Evolutionary conservation across 2,329 filamentous ascomycete genomes (phyloP).

Genomic region (Xylaria sp.): DNA sequence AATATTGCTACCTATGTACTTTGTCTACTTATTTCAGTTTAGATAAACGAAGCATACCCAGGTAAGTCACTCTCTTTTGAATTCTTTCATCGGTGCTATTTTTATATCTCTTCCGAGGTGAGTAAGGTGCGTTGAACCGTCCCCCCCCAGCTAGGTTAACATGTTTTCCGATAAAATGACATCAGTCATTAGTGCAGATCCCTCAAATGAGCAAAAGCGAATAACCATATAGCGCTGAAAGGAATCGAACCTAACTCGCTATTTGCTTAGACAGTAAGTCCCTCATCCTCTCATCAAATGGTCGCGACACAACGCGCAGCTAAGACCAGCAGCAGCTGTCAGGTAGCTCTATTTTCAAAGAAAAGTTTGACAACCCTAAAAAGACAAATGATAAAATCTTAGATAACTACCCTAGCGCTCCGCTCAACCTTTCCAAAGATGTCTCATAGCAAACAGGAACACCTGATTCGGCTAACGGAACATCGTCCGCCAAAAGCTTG

Average conservation of each 20-base stretch:
- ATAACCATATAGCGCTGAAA: no score
- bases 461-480: conserved; percentile 41
- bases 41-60: neutral
- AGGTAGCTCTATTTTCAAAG: neutral
- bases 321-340: no score
- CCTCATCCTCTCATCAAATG: conserved; percentile 4
- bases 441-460: conserved; percentile 44
- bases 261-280: no score
- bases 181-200: conserved; percentile 29
- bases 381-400: no score
- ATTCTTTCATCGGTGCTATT: neutral
- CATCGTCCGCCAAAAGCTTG: conserved; percentile 39
- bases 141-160: neutral
- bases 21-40: no score
- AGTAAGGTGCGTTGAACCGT: neutral
- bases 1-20: neutral
- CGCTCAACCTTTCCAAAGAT: conserved; percentile 37
- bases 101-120: neutral
- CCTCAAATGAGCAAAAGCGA: no score
- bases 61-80: neutral
- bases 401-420: neutral
- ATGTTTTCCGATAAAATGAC: conserved; percentile 14
- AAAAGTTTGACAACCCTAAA: no score
- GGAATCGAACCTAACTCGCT: no score
- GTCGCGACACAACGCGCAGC: neutral